Evolutionary conservation across 1,284 basidiomycete genomes (phyloP).

Genomic region (Sporisorium scitamineum): DNA sequence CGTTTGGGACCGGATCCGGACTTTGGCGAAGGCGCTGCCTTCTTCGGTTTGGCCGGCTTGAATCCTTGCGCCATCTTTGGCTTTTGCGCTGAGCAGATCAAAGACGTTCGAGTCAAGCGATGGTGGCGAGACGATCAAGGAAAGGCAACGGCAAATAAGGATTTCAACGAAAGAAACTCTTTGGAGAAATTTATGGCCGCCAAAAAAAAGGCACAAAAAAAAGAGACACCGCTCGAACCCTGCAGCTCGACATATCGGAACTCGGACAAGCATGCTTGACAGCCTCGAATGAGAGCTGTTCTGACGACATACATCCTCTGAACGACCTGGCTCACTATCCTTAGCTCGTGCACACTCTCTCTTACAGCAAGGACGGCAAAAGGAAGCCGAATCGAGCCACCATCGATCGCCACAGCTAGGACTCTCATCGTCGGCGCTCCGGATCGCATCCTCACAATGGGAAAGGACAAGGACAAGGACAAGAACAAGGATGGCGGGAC

Average conservation of each 20-base stretch:
- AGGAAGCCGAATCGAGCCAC: neutral
- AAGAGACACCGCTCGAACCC: conserved; percentile 10
- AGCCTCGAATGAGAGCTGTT: neutral
- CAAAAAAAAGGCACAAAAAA: conserved; percentile 4
- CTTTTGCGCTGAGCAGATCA: neutral
- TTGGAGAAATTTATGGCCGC: neutral
- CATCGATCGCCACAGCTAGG: neutral
- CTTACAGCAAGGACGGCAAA: neutral
- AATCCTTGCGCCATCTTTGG: conserved; percentile 56
- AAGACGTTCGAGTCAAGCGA: neutral
- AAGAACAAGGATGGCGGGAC: conserved; percentile 8
- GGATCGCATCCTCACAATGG: conserved; percentile 14
- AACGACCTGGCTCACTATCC: neutral
- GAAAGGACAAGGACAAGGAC: conserved; percentile 30
- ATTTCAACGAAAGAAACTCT: neutral
- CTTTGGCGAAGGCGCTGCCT: conserved; percentile 31
- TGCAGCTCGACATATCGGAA: conserved; percentile 39
- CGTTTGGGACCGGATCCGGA: conserved; percentile 49
- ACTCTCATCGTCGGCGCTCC: neutral
- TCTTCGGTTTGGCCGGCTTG: conserved; percentile 53
- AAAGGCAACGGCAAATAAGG: neutral
- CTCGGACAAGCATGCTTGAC: conserved; percentile 10
- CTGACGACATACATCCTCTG: neutral
- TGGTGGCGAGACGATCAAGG: neutral
- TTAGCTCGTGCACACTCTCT: neutral